These are phyloP conservation scores for Ophiostoma ulmi DNA, from an alignment of 2,329 filamentous ascomycete species.

Conservation along the genomic window DNA sequence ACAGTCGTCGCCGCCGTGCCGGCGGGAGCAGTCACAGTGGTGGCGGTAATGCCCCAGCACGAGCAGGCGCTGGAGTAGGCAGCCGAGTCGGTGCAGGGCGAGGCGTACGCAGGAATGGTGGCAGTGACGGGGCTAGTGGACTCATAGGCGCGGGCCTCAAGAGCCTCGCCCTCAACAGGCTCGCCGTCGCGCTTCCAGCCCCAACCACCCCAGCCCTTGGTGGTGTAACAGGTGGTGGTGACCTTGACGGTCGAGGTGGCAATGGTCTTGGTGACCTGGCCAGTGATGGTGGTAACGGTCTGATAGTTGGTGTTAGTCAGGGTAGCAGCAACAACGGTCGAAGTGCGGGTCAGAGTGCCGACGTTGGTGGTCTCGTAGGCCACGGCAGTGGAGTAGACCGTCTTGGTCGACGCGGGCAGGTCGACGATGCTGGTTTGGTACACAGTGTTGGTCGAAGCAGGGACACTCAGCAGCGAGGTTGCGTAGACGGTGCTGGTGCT, in stretches of 20 bases:
- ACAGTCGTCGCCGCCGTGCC: neutral
- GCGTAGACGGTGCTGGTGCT: neutral
- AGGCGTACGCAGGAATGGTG: slow-evolving; percentile 28
- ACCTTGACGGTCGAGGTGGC: slow-evolving; percentile 15
- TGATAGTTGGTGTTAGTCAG: slow-evolving; percentile 14
- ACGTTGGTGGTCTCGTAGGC: neutral
- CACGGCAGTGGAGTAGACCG: neutral
- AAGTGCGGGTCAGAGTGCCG: slow-evolving; percentile 11
- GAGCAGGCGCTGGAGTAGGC: slow-evolving; percentile 32
- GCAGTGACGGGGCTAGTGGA: neutral
- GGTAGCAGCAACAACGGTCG: slow-evolving; percentile 9
- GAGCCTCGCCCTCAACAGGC: neutral
- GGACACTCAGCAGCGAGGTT: neutral
- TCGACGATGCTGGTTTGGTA: neutral
- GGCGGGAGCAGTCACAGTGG: slow-evolving; percentile 13
- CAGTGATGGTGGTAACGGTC: slow-evolving; percentile 5
- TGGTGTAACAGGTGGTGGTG: slow-evolving; percentile 6
- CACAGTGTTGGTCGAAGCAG: slow-evolving; percentile 13
- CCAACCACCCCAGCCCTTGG: neutral
- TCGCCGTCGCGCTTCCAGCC: slow-evolving; percentile 6
- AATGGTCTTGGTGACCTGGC: neutral
- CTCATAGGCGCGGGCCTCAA: neutral
- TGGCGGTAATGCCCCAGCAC: slow-evolving; percentile 30
- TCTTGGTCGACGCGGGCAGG: slow-evolving; percentile 12
- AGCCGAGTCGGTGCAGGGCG: slow-evolving; percentile 27